Evolutionary conservation across 2,329 filamentous ascomycete species (phyloP), one percentile per base, ranked within the genome.

Genomic region (Penicillium sp.): DNA sequence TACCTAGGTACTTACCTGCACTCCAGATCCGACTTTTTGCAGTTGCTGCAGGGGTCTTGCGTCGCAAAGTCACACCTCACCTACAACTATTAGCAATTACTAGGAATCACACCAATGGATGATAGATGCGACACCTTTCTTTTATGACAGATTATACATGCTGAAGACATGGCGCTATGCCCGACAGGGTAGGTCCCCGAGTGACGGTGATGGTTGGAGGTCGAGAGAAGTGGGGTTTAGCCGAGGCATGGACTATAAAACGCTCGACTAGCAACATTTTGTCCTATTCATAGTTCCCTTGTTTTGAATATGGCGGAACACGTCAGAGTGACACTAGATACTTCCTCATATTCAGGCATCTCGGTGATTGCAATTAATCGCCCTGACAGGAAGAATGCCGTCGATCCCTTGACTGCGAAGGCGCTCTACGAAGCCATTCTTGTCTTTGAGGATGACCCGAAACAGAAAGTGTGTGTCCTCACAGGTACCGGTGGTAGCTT

Each of bases 361-460:
- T 80, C 80, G 0, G 79, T 75, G n/a, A 80, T 85, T 53, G 76
- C 78, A n/a, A 76, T 85, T 59, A 78, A 81, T 65, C 77, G 81
- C n/a, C 72, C 72, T 0, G 66, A 77, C 13, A 72, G 76, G 25
- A 76, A 77, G 49, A 85, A 85, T 61, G 82, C 81, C 13, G 75
- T 85, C 39, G 75, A 84, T 58, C 66, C 71, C 2, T 55, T 72
- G 2, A 82, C 82, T 4, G 81, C 76, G 3, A 68, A 68, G 31
- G 75, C 75, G 35, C 75, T 85, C 6, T 77, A 78, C 27, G 62
- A 72, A 0, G 78, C 80, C 6, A 76, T 85, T 60, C 62, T 76
- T 1, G 61, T 61, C 7, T 85, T 83, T 56, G 81, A 84, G 58
- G 62, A 69, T 15, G 80, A 84, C 60, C 10, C 65, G 0, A 62